A percentile compares a stretch with the other conserved stretches of the same genome.
Conservation (phyloP, 331 rosid species). For the Malus hybrid region DNA sequence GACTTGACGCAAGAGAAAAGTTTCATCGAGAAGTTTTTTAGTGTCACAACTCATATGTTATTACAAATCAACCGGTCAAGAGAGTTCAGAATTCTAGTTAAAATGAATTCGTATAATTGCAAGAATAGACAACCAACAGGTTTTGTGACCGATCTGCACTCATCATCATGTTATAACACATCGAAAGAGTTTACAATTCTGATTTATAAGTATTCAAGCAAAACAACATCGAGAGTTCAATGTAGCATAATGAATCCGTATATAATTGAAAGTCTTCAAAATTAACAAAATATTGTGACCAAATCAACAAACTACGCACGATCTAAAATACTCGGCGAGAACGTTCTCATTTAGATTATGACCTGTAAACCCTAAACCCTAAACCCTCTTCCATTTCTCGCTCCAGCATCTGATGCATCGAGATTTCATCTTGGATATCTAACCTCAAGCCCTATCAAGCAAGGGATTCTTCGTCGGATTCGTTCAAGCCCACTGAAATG, state of each 20-base stretch:
- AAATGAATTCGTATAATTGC: background rate
- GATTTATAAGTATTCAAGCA: background rate
- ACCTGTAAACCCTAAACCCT: conserved; percentile 33
- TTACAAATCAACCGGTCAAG: background rate
- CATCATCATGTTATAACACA: too few species aligned
- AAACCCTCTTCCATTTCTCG: too few species aligned
- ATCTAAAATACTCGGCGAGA: conserved; percentile 54
- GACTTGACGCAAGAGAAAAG: background rate
- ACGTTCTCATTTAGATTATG: conserved; percentile 60
- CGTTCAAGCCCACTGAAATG: too few species aligned
- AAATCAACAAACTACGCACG: conserved; percentile 14
- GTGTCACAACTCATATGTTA: background rate
- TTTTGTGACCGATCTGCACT: too few species aligned
- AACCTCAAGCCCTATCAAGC: too few species aligned
- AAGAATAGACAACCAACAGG: background rate
- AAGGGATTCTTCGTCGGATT: too few species aligned
- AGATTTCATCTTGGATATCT: too few species aligned
- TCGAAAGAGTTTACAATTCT: too few species aligned
- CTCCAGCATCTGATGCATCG: too few species aligned
- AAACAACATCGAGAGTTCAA: background rate
- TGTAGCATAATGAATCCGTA: background rate
- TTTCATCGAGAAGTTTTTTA: background rate
- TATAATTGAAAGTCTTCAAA: background rate
- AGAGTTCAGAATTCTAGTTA: background rate
- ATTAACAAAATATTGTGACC: too few species aligned